Percentiles rank a stretch among this genome's conserved stretches.
These are phyloP conservation scores for Pichia sp. DNA, from an alignment of 1,139 yeast genomes.

Conservation along the genomic window DNA sequence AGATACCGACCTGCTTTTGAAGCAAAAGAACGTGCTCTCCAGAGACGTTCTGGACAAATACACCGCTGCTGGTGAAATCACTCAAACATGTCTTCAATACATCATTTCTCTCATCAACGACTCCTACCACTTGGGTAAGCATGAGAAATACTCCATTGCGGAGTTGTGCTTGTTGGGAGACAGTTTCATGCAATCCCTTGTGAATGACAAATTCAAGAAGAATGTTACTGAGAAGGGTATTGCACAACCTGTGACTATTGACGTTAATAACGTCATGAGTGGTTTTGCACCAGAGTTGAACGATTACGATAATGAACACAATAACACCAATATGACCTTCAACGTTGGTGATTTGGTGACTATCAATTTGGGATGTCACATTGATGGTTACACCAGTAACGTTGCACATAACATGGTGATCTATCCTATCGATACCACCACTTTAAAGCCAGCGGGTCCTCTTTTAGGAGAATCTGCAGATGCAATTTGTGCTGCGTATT, in stretches of 20 bases:
- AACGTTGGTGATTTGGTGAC: conserved; percentile 81
- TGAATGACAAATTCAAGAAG: conserved; percentile 48
- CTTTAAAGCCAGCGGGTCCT: conserved; percentile 58
- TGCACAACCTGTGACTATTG: conserved; percentile 84
- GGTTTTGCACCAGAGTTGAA: conserved; percentile 81
- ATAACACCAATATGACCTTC: conserved; percentile 37
- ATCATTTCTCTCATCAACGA: conserved; percentile 61
- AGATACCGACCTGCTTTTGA: conserved; percentile 67
- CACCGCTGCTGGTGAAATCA: conserved; percentile 81
- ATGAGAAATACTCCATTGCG: conserved; percentile 48
- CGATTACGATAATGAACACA: conserved; percentile 41
- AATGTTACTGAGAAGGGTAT: conserved; percentile 73
- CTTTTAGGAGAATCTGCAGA: conserved; percentile 81
- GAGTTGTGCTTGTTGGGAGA: conserved; percentile 82
- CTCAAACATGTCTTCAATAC: conserved; percentile 78
- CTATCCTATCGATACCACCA: conserved; percentile 40
- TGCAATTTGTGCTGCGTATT: conserved; percentile 80
- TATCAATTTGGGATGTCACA: conserved; percentile 77
- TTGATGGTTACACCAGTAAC: conserved; percentile 90
- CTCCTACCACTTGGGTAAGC: conserved; percentile 52
- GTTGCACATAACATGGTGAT: conserved; percentile 83
- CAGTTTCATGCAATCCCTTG: conserved; percentile 53
- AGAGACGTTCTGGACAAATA: conserved; percentile 68
- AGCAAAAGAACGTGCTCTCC: conserved; percentile 62
- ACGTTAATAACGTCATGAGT: conserved; percentile 67